Base-by-base conservation (phyloP, 164 flowering plant species). In the Magnolia sinica region DNA sequence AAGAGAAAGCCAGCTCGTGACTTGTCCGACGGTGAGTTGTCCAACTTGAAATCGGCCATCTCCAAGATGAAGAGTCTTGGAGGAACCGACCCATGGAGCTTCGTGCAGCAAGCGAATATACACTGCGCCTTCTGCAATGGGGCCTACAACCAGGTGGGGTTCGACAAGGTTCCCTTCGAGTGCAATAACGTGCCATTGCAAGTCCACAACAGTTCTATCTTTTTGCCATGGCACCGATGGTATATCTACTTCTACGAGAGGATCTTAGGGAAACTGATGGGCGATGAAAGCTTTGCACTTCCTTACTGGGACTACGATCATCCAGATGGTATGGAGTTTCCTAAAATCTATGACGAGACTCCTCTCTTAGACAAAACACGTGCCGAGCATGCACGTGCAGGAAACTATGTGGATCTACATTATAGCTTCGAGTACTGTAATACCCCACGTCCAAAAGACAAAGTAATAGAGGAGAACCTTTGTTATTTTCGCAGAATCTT, bases 181-280 rank as follows among this genome's bases (percentile, higher is more conserved):
- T 27, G 29, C 29, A 27, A 27, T 27, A 27, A 27, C 29, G 29
- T 45, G 71, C 31, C 27, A 58, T 37, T 65, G 10, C 51, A 66
- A 20, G 70, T 74, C 20, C 76, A 74, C 37, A 19, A 0, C 24
- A 64, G 70, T 9, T 65, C 61, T 45, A 31, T 74, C 72, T 75
- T 75, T 50, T 22, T 67, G 64, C 77, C 77, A 11, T 75, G 77
- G 77, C 77, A 75, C 72, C 31, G 77, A 3, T 14, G 13, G 64
- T 50, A 66, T 22, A 16, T 75, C 65, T 75, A 75, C 72, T 75
- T 75, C 77, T 67, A 18, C 31, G 77, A 75, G 64, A 49, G 65
- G 49, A 75, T 75, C 72, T 64, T 75, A 0, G 77, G 77, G 7
- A 75, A 75, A 29, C 29, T 75, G 55, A 68, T 68, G 29, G 72